phyloP scores from a whole-genome alignment of 1,139 yeast species.

The Diutina scorzettiae region DNA sequence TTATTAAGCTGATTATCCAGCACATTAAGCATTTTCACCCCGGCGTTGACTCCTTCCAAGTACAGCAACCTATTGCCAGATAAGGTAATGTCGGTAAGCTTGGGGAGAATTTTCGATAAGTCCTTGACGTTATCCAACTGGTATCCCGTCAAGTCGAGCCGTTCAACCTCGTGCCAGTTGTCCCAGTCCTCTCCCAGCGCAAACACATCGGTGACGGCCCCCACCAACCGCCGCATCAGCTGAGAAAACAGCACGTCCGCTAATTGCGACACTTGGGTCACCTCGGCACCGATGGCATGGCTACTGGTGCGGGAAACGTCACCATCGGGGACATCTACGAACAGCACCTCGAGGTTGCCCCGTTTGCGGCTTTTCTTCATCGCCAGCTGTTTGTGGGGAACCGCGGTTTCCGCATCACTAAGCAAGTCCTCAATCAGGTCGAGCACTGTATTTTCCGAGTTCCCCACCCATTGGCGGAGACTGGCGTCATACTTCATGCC shows the following conservation, averaged over 20 bases:
- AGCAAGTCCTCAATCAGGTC: background rate
- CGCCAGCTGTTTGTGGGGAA: background rate
- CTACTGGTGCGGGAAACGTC: background rate
- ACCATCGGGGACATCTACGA: background rate
- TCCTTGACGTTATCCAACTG: constrained; percentile 1
- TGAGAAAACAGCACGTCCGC: background rate
- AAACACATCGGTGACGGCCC: background rate
- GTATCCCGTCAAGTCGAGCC: background rate
- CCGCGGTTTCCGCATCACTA: background rate
- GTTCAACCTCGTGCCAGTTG: background rate
- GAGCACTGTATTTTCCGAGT: background rate
- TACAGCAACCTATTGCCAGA: background rate
- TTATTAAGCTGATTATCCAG: constrained; percentile 1
- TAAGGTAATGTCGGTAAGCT: background rate
- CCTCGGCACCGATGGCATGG: background rate
- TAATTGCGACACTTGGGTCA: background rate
- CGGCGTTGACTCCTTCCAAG: constrained; percentile 2
- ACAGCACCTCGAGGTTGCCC: constrained; percentile 3
- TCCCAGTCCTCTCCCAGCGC: background rate
- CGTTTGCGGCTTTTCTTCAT: background rate
- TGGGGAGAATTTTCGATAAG: background rate
- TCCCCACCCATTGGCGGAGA: background rate
- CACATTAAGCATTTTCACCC: background rate
- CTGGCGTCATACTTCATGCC: background rate
- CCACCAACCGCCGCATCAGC: background rate